Base-by-base conservation (phyloP, 2,329 filamentous ascomycete species). In the Fusarium piperis region DNA sequence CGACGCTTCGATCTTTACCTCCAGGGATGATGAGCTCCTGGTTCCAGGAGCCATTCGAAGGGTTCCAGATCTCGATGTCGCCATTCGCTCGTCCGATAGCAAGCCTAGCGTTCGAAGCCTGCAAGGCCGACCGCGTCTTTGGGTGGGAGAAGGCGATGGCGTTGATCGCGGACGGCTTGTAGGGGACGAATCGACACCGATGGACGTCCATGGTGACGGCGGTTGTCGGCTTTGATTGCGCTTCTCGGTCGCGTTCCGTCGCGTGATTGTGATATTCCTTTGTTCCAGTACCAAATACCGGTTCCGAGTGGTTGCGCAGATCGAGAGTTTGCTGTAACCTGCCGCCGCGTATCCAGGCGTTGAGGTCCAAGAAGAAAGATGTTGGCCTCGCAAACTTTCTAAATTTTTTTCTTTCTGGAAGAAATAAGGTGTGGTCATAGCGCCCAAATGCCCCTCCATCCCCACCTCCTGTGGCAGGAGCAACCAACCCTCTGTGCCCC, bases 11-110 rank as follows among this genome's bases (percentile, higher is more conserved):
- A 76, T 94, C 93, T 76, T 93, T 91, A 56, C 94, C 94, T 70
- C 95, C 95, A 36, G 90, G 89, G 57, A 98, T 91, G 67, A 95
- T 90, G 39, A 90, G 91, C 84, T 99, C 96, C 80, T 98, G 96
- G 71, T 94, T 89, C 96, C 96, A 99, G 68, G 87, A 85, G 16
- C 93, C 94, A 71, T 89, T 89, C 60, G 91, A 84, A 4, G 95
- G 94, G 81, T 97, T 97, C 96, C 96, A 99, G 72, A 99, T 94
- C 83, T 99, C 96, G 75, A 99, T 96, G 78, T 97, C 94, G 75
- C 96, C 96, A 80, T 98, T 98, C 65, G 94, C 93, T 73, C 96
- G 92, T 67, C 96, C 96, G 76, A 99, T 89, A 2, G 96, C 96
- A 61, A 98, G 89, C 74, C 94, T 90, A 87, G 90, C 68, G 86